A percentile compares a stretch with the other conserved stretches of the same genome.
phyloP scores from a whole-genome alignment of 1,139 yeast species.

The Sugiyamaella sp. region DNA sequence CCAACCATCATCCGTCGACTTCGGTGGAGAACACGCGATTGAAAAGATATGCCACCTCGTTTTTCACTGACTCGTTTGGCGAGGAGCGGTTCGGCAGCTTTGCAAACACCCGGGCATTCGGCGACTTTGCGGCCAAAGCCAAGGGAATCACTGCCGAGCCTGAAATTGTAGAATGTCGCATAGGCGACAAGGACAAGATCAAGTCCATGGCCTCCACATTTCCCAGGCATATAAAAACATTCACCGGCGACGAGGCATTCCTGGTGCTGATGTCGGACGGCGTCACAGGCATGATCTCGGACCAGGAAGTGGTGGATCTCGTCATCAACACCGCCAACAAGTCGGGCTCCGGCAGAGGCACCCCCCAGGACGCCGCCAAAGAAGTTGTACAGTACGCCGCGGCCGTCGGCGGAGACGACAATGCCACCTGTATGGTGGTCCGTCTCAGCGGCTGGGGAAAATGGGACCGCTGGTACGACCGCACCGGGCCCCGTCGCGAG shows the following conservation, averaged over 20 bases:
- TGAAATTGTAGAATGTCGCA: constrained; percentile 66
- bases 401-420: constrained; percentile 90
- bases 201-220: constrained; percentile 39
- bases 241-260: constrained; percentile 76
- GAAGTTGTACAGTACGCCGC: constrained; percentile 85
- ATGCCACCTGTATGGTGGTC: constrained; percentile 85
- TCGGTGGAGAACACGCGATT: constrained; percentile 76
- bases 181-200: constrained; percentile 52
- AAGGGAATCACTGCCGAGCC: constrained; percentile 94
- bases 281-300: constrained; percentile 73
- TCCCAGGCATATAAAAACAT: constrained; percentile 22
- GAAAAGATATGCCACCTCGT: constrained; percentile 67
- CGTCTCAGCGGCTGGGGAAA: constrained; percentile 90
- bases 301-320: constrained; percentile 90
- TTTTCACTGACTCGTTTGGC: constrained; percentile 90
- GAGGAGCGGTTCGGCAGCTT: constrained; percentile 81
- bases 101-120: constrained; percentile 93
- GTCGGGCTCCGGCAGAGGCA: constrained; percentile 69
- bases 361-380: constrained; percentile 83
- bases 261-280: constrained; percentile 84
- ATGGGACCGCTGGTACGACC: constrained; percentile 67
- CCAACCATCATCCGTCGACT: constrained; percentile 85
- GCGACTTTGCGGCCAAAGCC: constrained; percentile 78
- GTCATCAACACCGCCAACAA: constrained; percentile 70
- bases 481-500: constrained; percentile 82